Percentiles rank a stretch among this genome's conserved stretches.
Evolutionary conservation across 345 rosid genomes (phyloP).

Genomic region (Lepidium aucheri): DNA sequence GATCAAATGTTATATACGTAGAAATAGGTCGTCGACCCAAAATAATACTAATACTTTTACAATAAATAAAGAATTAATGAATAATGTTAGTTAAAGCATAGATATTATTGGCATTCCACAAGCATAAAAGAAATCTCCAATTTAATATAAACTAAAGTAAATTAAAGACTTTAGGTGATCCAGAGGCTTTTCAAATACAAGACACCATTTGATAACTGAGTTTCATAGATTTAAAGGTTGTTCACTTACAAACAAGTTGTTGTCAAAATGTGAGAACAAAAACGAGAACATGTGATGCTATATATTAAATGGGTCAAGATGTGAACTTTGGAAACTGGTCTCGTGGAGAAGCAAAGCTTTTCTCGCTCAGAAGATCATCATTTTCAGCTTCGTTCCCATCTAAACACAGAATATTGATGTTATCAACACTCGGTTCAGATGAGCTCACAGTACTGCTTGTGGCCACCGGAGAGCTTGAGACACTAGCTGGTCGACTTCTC

Average conservation of each 20-base stretch:
- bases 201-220: background rate
- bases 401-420: constrained; percentile 35
- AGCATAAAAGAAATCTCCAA: too few species aligned
- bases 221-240: background rate
- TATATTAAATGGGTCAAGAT: constrained; percentile 8
- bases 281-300: background rate
- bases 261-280: constrained; percentile 1
- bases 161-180: too few species aligned
- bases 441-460: constrained; percentile 69
- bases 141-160: too few species aligned
- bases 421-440: constrained; percentile 68
- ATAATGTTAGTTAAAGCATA: too few species aligned
- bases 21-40: too few species aligned
- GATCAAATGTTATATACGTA: too few species aligned
- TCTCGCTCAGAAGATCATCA: constrained; percentile 44
- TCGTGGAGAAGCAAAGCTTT: constrained; percentile 38
- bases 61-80: too few species aligned
- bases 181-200: background rate
- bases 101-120: too few species aligned
- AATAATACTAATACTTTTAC: too few species aligned
- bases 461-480: constrained; percentile 63
- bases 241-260: constrained; percentile 5
- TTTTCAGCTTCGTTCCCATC: constrained; percentile 53
- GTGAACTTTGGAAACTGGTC: constrained; percentile 29
- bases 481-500: constrained; percentile 51